phyloP scores from a whole-genome alignment of 192 early-diverging fungal species.

The Entomortierella beljakovae region DNA sequence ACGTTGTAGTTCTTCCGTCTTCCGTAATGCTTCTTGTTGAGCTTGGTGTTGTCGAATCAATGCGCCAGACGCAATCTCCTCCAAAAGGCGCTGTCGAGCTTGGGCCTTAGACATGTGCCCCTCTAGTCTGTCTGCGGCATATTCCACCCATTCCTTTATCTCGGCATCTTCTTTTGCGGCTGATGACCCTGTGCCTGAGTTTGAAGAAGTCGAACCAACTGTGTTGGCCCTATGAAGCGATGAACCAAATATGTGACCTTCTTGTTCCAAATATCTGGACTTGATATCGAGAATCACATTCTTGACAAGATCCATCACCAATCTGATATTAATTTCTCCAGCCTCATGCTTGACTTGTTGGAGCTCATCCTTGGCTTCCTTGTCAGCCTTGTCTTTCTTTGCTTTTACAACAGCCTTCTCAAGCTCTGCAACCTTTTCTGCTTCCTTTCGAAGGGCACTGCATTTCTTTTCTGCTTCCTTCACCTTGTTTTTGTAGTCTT shows the following conservation, averaged over 20 bases:
- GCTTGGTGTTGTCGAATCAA: constrained; percentile 33
- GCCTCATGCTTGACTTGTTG: constrained; percentile 21
- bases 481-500: constrained; percentile 36
- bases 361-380: constrained; percentile 40
- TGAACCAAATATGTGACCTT: background rate
- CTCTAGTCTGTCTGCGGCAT: constrained; percentile 32
- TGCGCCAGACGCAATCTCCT: constrained; percentile 32
- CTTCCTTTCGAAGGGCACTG: constrained; percentile 20
- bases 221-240: background rate
- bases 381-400: constrained; percentile 20
- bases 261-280: constrained; percentile 14
- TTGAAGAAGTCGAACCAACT: background rate
- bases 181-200: background rate
- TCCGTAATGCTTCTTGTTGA: constrained; percentile 19
- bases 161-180: constrained; percentile 31
- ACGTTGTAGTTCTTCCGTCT: constrained; percentile 20
- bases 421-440: constrained; percentile 27
- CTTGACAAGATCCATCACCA: constrained; percentile 25
- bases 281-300: constrained; percentile 41
- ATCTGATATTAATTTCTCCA: constrained; percentile 18
- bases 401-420: constrained; percentile 21
- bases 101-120: constrained; percentile 27
- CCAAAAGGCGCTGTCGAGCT: constrained; percentile 34
- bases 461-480: constrained; percentile 45
- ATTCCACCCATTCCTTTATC: constrained; percentile 49